Evolutionary conservation across 495 filamentous ascomycete species (phyloP).

Genomic region (Tuber magnatum): DNA sequence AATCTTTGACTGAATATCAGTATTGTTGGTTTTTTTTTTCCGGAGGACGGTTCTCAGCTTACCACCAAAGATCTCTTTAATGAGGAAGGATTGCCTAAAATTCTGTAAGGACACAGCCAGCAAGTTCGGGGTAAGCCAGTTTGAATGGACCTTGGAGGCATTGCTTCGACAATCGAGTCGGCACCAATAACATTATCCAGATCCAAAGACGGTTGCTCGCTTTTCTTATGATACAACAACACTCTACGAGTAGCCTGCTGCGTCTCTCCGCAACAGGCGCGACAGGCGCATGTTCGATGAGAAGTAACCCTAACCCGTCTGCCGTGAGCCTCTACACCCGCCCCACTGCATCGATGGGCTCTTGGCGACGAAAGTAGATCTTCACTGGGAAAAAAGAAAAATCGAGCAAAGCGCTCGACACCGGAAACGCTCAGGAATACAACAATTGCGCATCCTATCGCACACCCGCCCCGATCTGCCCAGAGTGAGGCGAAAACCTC

Average conservation of each 20-base stretch:
- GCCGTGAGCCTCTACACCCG: neutral
- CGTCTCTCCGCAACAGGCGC: constrained; percentile 1
- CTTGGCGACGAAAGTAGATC: neutral
- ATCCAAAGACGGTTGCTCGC: neutral
- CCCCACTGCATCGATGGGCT: neutral
- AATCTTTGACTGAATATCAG: constrained; percentile 39
- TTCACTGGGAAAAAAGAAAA: neutral
- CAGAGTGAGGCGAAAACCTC: constrained; percentile 42
- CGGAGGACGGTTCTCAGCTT: neutral
- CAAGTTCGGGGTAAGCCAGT: constrained; percentile 7
- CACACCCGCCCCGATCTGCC: neutral
- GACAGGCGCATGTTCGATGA: neutral
- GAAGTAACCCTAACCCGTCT: constrained; percentile 1
- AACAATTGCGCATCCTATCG: constrained; percentile 6
- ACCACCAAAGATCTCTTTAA: constrained; percentile 13
- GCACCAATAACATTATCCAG: neutral
- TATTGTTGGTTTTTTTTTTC: neutral
- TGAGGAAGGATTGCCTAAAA: constrained; percentile 27
- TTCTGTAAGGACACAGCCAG: constrained; percentile 6
- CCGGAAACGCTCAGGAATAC: constrained; percentile 10
- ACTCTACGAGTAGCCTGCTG: constrained; percentile 1
- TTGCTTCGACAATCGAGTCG: neutral
- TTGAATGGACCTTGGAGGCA: constrained; percentile 7
- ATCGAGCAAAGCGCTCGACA: neutral
- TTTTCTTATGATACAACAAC: neutral